Percentiles rank a stretch among this genome's conserved stretches.
These are phyloP conservation scores for Mucor ambiguus DNA, from an alignment of 371 early-diverging fungal genomes.

Conservation along the genomic window DNA sequence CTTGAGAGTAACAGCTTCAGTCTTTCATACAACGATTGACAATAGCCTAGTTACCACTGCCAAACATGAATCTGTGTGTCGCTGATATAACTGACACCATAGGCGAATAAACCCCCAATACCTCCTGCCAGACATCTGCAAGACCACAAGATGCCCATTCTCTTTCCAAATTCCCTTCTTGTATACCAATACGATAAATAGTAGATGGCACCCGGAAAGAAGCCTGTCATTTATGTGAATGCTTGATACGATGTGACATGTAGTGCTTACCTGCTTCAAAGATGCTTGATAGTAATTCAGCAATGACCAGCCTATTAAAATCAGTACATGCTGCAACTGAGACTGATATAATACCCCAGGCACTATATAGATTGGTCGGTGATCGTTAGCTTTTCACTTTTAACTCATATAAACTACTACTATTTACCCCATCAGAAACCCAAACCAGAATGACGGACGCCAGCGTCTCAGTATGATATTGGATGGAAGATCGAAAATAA, in stretches of 20 bases:
- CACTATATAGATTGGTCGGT: conserved; percentile 1
- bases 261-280: conserved; percentile 30
- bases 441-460: conserved; percentile 36
- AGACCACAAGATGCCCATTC: conserved; percentile 42
- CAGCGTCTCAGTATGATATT: conserved; percentile 40
- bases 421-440: conserved; percentile 30
- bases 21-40: background rate
- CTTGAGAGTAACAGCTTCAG: conserved; percentile 12
- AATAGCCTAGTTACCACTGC: conserved; percentile 40
- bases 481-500: conserved; percentile 38
- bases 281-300: conserved; percentile 58
- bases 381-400: background rate
- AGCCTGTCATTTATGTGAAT: conserved; percentile 5
- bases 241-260: background rate
- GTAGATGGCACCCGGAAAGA: conserved; percentile 37
- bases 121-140: conserved; percentile 45
- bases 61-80: conserved; percentile 26
- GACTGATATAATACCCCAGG: conserved; percentile 36
- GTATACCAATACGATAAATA: conserved; percentile 42
- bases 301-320: conserved; percentile 46
- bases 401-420: background rate
- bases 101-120: conserved; percentile 44
- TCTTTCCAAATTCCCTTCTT: conserved; percentile 32
- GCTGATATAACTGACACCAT: conserved; percentile 29
- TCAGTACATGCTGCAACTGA: conserved; percentile 29